phyloP scores from a whole-genome alignment of 2,329 filamentous ascomycete species.

The Exophiala oligosperma region DNA sequence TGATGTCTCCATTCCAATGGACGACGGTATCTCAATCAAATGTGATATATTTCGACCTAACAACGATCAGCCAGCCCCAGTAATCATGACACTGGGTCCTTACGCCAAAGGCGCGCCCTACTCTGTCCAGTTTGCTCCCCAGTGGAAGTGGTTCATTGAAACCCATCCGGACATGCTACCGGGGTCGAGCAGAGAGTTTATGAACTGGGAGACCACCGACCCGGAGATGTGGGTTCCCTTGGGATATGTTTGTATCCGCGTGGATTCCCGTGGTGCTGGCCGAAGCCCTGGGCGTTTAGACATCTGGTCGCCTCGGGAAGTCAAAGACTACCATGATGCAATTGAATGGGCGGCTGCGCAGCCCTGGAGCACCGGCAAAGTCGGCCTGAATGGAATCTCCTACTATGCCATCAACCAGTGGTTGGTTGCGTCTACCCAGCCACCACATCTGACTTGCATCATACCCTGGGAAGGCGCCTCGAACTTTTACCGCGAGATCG shows the following conservation, averaged over 20 bases:
- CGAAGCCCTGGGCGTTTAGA: conserved; percentile 23
- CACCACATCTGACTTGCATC: conserved; percentile 45
- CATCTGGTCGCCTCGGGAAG: conserved; percentile 46
- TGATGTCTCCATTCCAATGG: conserved; percentile 22
- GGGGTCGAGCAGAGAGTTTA: too few relatives aligned
- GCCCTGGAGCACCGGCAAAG: conserved; percentile 47
- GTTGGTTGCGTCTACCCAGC: conserved; percentile 43
- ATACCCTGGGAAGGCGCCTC: conserved; percentile 51
- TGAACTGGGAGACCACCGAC: too few relatives aligned
- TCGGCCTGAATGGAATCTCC: conserved; percentile 48
- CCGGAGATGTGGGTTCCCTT: too few relatives aligned
- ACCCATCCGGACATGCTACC: conserved; percentile 4
- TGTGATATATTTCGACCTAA: conserved; percentile 25
- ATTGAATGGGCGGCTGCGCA: conserved; percentile 44
- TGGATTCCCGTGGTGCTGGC: too few relatives aligned
- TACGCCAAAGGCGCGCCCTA: conserved; percentile 61
- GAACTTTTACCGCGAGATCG: conserved; percentile 52
- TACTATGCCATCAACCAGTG: conserved; percentile 45
- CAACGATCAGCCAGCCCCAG: conserved; percentile 42
- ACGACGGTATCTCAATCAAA: conserved; percentile 22
- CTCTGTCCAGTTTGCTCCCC: not conserved
- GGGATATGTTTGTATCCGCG: too few relatives aligned
- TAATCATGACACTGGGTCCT: conserved; percentile 69
- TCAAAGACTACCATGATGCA: conserved; percentile 47
- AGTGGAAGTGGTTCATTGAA: conserved; percentile 19